phyloP scores from a whole-genome alignment of 2,329 filamentous ascomycete genomes.

The Aspergillus spinulosporus region DNA sequence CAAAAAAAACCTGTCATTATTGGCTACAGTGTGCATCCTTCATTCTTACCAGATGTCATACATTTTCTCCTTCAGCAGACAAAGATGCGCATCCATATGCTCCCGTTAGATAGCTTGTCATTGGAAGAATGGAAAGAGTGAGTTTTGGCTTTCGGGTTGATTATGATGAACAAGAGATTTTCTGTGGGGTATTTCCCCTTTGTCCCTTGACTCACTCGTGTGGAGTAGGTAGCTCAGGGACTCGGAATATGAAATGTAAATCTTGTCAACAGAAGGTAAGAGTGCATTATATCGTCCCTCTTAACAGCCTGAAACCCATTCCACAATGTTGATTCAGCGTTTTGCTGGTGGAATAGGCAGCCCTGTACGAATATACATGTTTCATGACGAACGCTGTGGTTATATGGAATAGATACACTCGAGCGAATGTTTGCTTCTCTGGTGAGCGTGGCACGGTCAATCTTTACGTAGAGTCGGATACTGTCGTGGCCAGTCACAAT shows the following conservation, averaged over 20 bases:
- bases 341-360: slow-evolving; percentile 14
- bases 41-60: background rate
- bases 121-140: background rate
- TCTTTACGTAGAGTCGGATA: background rate
- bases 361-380: background rate
- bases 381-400: background rate
- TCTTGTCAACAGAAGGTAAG: background rate
- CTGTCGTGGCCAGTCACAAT: slow-evolving; percentile 1
- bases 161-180: slow-evolving; percentile 15
- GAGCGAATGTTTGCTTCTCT: background rate
- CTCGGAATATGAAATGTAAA: background rate
- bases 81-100: background rate
- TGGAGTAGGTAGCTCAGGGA: slow-evolving; percentile 1
- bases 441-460: slow-evolving; percentile 7
- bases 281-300: background rate
- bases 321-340: slow-evolving; percentile 16
- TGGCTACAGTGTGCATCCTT: slow-evolving; percentile 3
- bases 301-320: slow-evolving; percentile 13
- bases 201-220: slow-evolving; percentile 7
- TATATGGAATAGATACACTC: background rate
- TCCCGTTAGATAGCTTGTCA: background rate
- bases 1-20: background rate
- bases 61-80: background rate
- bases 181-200: slow-evolving; percentile 17
- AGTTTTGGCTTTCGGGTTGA: background rate